Evolutionary conservation across 495 filamentous ascomycete genomes (phyloP), one percentile per base, ranked within the genome.

Genomic region (Tetracladium setigerum): DNA sequence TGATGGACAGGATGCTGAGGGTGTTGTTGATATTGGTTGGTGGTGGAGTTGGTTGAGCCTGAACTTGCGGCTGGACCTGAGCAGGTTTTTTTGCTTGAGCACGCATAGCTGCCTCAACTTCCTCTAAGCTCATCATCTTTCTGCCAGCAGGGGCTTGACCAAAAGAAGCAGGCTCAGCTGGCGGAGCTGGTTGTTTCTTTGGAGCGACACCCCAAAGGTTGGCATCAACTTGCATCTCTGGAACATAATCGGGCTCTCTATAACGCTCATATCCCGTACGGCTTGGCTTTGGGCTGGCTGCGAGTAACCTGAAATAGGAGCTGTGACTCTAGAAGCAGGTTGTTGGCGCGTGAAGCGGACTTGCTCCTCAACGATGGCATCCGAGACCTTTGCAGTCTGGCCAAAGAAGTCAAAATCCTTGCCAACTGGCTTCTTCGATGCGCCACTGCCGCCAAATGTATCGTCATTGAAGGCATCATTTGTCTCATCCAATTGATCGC

Each of bases 351-450:
- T 78, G 62, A 83, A 95, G 49, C 88, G 82, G 47, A 86, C 65
- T 61, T 95, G 87, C 63, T 96, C 94, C 62, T 96, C 89, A 44
- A 85, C 82, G 50, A 97, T 86, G 7, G 80, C 86, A 67, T 83
- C 75, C 9, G 89, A 69, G 18, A 95, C 84, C 62, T 87, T 79
- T 13, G 89, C 89, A 14, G 94, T 97, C 50, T 81, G 83, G 1
- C 89, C 89, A 52, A 91, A 91, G 70, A 97, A 99, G 61, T 99
- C 92, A 61, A 96, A 99, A 64, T 99, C 94, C 59, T 85, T 91
- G 58, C 89, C 89, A 15, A 91, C 76, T 12, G 66, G 61, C 45
- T 63, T 50, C 5, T 50, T 35, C 1, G 54, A 44, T 9, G 60
- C 51, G 32, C 50, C 56, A 30, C 49, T 62, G 11, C 60, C 73